These are phyloP conservation scores for Collybia sp. DNA, from an alignment of 768 basidiomycete genomes.

Conservation along the genomic window DNA sequence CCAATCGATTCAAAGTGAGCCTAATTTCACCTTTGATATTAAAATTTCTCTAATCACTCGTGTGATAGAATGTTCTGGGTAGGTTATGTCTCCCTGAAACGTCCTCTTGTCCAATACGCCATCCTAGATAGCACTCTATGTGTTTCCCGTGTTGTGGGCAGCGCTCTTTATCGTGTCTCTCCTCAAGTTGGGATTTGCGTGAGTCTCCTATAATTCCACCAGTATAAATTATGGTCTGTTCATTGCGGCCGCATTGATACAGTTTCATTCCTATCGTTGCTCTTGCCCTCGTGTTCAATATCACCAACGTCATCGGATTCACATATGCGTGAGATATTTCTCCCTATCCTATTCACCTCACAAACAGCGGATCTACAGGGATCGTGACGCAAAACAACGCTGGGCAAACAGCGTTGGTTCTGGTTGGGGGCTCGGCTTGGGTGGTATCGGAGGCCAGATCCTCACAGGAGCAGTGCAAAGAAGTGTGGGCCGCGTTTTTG, in stretches of 20 bases:
- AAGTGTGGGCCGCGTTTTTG: constrained; percentile 74
- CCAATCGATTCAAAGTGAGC: constrained; percentile 80
- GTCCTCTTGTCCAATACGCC: constrained; percentile 1
- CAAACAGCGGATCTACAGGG: constrained; percentile 33
- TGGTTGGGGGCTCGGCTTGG: constrained; percentile 68
- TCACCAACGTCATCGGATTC: constrained; percentile 94
- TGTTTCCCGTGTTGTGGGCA: constrained; percentile 86
- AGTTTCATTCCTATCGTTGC: constrained; percentile 95
- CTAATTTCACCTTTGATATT: background rate
- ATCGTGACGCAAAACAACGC: constrained; percentile 88
- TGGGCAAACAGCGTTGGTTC: constrained; percentile 81
- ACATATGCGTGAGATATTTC: constrained; percentile 74
- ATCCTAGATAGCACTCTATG: constrained; percentile 77
- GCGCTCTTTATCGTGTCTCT: constrained; percentile 85
- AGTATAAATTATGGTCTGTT: background rate
- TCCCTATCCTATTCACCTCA: constrained; percentile 1
- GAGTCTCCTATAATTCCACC: constrained; percentile 24
- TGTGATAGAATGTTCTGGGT: constrained; percentile 90
- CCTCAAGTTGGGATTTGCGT: constrained; percentile 87
- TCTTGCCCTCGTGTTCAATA: constrained; percentile 93
- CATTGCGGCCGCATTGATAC: background rate
- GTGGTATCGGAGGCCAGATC: constrained; percentile 82
- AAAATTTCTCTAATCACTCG: background rate
- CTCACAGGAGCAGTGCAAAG: constrained; percentile 80
- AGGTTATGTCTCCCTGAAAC: constrained; percentile 16